Evolutionary conservation across 371 early-diverging fungal genomes (phyloP), one percentile per base, ranked within the genome.

Genomic region (Vairimorpha apis): DNA sequence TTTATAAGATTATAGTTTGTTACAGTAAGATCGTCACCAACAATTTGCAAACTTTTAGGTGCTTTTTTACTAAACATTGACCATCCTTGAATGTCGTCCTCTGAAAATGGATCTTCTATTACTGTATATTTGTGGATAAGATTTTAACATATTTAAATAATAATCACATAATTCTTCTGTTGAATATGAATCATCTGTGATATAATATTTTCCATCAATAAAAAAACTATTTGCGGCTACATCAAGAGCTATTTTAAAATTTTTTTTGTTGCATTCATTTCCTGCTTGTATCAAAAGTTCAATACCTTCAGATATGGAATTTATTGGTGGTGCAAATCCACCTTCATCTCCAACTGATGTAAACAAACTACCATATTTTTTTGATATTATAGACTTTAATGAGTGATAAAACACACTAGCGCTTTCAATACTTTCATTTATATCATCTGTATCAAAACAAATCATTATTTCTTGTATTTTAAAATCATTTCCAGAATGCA

Each of bases 391-490:
- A 10, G 81, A 72, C 88, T 94, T 95, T 65, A 97, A 85, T 78
- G 86, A 76, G 85, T 92, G 91, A 87, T 95, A 95, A 76, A 94
- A 92, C 85, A 94, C 93, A 56, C 89, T 86, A 5, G 72, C 81
- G 10, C 14, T 53, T 37, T 74, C 72, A 1, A 83, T 62, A 47
- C 77, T 75, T 53, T 68, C 65, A 55, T 45, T 56, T 16, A 71
- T 53, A 27, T 37, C 44, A 3, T 45, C 23, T 43, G 72, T 33
- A 1, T 72, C 32, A 62, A 81, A 83, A 10, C 68, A 82, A 79
- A 97, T 94, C 98, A 97, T 97, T 84, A 96, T 94, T 86, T 97
- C 98, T 84, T 97, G 98, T 89, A 95, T 91, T 79, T 92, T 91
- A 43, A 97, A 87, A 85, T 90, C 92, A 90, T 95, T 96, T 79